Evolutionary conservation across 192 early-diverging fungal genomes (phyloP), one percentile per base, ranked within the genome.

Genomic region (Entomortierella beljakovae): DNA sequence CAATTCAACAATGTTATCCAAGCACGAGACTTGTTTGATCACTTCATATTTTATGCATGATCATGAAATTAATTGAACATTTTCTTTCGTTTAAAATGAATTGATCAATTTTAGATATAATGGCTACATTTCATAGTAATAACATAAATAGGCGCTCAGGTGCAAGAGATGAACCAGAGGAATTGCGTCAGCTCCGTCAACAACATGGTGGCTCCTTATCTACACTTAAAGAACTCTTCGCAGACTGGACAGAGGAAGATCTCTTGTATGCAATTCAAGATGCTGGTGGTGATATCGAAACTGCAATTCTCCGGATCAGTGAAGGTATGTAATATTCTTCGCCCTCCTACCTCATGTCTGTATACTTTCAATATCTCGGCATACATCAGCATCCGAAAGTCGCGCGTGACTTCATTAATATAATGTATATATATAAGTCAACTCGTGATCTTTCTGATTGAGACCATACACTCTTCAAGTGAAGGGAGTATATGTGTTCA

Each of bases 161-260:
- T 50, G 81, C 69, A 37, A 70, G 68, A 71, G 82, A 79, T 68
- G 82, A 83, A 57, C 71, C 82, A 80, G 85, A 88, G 62, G 89
- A 91, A 68, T 68, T 91, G 51, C 91, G 88, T 79, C 72, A 82
- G 56, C 86, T 92, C 34, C 88, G 84, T 71, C 74, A 34, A 74
- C 85, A 88, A 70, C 91, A 94, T 83, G 82, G 82, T 62, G 71
- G 59, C 58, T 82, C 84, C 49, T 82, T 95, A 57, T 72, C 86
- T 32, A 87, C 85, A 53, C 74, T 95, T 46, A 82, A 84, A 54
- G 92, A 93, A 75, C 71, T 95, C 60, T 93, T 93, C 74, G 84
- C 90, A 37, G 90, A 90, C 58, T 99, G 96, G 95, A 84, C 92
- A 69, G 93, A 96, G 69, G 90, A 89, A 69, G 97, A 99, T 84